Evolutionary conservation across 805 yeast genomes (phyloP).

Genomic region (Maudiozyma barnettii): DNA sequence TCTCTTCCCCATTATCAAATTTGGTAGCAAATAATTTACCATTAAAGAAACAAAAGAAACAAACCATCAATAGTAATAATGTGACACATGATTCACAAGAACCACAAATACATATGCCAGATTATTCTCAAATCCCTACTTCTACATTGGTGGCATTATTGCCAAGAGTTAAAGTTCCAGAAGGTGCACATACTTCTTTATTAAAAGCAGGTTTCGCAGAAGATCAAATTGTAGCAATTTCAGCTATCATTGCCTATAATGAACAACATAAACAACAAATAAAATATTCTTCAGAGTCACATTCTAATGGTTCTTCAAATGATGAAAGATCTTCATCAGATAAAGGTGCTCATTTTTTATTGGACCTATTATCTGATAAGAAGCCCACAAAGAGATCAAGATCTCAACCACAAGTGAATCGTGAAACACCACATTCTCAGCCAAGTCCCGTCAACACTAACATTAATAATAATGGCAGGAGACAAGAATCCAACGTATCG

Average conservation of each 20-base stretch:
- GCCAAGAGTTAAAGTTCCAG: slow-evolving; percentile 62
- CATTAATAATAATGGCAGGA: not conserved
- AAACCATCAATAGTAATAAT: not conserved
- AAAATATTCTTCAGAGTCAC: not conserved
- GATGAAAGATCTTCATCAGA: not conserved
- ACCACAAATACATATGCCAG: slow-evolving; percentile 21
- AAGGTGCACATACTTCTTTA: slow-evolving; percentile 57
- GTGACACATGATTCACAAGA: not conserved
- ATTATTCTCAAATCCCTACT: slow-evolving; percentile 25
- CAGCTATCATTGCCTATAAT: slow-evolving; percentile 66
- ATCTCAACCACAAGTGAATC: not conserved
- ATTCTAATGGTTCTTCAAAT: not conserved
- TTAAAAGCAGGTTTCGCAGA: slow-evolving; percentile 57
- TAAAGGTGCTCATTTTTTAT: slow-evolving; percentile 1
- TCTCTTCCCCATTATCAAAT: slow-evolving; percentile 11
- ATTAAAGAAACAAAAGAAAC: not conserved
- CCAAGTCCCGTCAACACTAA: not conserved
- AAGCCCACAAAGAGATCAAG: not conserved
- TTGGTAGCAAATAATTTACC: slow-evolving; percentile 3
- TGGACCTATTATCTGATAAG: slow-evolving; percentile 1
- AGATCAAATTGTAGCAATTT: slow-evolving; percentile 63
- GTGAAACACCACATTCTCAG: not conserved
- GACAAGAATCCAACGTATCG: not conserved
- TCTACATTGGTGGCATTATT: slow-evolving; percentile 33
- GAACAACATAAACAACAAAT: slow-evolving; percentile 29